These are phyloP conservation scores for Lophium mytilinum DNA, from an alignment of 495 filamentous ascomycete species.

Conservation along the genomic window DNA sequence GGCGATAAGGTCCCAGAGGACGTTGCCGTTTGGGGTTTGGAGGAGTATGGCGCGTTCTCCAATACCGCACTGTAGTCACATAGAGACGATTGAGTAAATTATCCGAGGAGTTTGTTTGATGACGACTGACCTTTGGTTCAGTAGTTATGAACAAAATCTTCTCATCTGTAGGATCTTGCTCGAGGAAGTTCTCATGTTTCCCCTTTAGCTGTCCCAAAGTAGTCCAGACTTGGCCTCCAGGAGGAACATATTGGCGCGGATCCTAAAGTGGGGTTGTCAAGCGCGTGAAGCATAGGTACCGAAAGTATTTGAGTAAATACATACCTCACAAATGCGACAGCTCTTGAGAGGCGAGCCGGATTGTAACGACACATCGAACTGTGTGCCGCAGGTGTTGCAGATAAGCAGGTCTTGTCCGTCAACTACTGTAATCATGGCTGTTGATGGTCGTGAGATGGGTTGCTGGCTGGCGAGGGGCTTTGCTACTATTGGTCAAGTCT, in stretches of 20 bases:
- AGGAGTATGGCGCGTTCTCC: conserved; percentile 65
- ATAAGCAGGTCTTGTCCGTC: conserved; percentile 44
- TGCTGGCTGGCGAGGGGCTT: not conserved
- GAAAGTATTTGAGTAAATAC: conserved; percentile 14
- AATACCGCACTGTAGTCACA: conserved; percentile 46
- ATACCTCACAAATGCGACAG: conserved; percentile 73
- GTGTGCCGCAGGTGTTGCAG: conserved; percentile 63
- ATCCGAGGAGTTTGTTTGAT: not conserved
- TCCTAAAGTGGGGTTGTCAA: conserved; percentile 32
- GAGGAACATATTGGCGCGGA: conserved; percentile 57
- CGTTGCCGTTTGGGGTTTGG: conserved; percentile 49
- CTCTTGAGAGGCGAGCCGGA: conserved; percentile 37
- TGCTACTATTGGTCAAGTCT: conserved; percentile 3
- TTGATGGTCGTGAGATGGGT: not conserved
- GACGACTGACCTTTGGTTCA: conserved; percentile 42
- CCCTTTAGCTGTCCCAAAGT: conserved; percentile 38
- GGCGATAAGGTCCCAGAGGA: conserved; percentile 60
- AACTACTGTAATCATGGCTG: not conserved
- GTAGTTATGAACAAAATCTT: conserved; percentile 48
- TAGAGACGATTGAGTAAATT: not conserved
- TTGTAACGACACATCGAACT: conserved; percentile 43
- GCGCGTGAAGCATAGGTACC: not conserved
- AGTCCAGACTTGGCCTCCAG: conserved; percentile 42
- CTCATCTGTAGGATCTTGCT: conserved; percentile 31
- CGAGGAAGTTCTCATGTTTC: conserved; percentile 35